Evolutionary conservation across 225 moss, liverwort and hornwort genomes (phyloP).

Genomic region (Straminergon stramineum): DNA sequence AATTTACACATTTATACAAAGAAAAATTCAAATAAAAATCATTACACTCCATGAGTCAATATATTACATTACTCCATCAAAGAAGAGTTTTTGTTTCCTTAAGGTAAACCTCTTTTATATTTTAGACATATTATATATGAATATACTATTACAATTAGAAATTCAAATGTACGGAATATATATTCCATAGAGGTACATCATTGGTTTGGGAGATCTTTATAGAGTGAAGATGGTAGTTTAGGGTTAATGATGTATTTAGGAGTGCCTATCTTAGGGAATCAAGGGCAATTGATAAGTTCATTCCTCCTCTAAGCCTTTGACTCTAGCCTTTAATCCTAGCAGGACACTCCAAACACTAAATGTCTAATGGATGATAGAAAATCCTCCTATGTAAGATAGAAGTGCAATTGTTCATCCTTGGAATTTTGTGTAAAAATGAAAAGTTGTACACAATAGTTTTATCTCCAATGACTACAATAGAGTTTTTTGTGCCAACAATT

Average conservation of each 20-base stretch:
- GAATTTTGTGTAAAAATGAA: too few species aligned
- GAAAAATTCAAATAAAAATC: background rate
- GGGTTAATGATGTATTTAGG: too few species aligned
- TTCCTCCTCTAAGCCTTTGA: background rate
- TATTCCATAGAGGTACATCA: too few species aligned
- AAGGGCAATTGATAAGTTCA: background rate
- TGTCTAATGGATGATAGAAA: too few species aligned
- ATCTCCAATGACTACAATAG: too few species aligned
- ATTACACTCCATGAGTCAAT: rapidly evolving
- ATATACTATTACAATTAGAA: background rate
- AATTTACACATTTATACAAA: background rate
- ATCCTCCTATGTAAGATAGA: too few species aligned
- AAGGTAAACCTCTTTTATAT: background rate
- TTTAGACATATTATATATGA: background rate
- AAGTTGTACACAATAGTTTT: too few species aligned
- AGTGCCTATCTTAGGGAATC: background rate
- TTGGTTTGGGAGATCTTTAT: too few species aligned
- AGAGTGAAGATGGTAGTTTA: too few species aligned
- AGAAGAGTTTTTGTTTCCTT: background rate
- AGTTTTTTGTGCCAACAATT: too few species aligned
- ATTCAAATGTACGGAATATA: background rate
- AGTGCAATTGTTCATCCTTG: too few species aligned
- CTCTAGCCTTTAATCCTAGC: background rate
- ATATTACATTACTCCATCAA: background rate
- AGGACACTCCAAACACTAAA: too few species aligned